These are phyloP conservation scores for Tieghemiomyces parasiticus DNA, from an alignment of 192 early-diverging fungal genomes.

Conservation along the genomic window DNA sequence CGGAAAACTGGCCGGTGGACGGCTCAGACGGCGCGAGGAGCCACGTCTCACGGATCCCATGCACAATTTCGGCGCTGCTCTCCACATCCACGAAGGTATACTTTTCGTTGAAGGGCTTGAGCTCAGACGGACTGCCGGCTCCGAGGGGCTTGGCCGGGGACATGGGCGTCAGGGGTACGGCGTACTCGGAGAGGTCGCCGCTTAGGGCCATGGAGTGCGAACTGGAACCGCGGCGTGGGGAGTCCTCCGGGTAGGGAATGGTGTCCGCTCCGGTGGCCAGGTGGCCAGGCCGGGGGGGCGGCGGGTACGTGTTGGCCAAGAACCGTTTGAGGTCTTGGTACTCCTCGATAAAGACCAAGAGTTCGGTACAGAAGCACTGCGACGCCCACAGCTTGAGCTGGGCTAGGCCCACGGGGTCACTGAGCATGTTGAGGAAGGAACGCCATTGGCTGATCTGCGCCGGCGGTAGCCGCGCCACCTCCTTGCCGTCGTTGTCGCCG, in stretches of 20 bases:
- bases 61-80: background rate
- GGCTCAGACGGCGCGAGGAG: background rate
- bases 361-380: slow-evolving; percentile 1
- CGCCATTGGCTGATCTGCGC: background rate
- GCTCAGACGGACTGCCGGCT: background rate
- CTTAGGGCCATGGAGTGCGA: background rate
- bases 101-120: slow-evolving; percentile 1
- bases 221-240: background rate
- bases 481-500: background rate
- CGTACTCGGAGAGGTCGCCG: background rate
- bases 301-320: slow-evolving; percentile 5
- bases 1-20: background rate
- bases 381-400: background rate
- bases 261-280: background rate
- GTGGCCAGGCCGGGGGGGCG: background rate
- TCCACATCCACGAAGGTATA: background rate
- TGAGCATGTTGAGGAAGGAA: background rate
- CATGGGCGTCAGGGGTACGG: background rate
- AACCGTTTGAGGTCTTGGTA: slow-evolving; percentile 4
- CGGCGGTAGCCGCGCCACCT: background rate
- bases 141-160: background rate
- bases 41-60: slow-evolving; percentile 2
- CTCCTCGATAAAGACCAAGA: slow-evolving; percentile 1
- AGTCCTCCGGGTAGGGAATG: background rate
- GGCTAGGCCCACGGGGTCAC: background rate